Base-by-base conservation (phyloP, 208 protist species). In the Acanthamoeba castellanii region DNA sequence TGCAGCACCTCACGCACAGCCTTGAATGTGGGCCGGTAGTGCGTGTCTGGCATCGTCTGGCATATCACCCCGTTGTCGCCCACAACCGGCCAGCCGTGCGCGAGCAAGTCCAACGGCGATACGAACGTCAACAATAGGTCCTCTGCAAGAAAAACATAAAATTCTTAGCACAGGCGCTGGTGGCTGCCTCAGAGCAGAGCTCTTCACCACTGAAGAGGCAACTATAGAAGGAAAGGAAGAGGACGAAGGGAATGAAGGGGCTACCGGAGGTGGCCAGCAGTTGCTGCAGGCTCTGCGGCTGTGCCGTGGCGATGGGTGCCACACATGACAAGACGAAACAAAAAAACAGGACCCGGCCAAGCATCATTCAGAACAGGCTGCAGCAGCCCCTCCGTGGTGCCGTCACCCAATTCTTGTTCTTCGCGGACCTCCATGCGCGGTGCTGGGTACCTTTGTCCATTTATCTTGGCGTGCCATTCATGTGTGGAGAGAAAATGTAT, bases 1-100 rank as follows among this genome's bases (percentile, higher is more conserved):
- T 52, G 42, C 16, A 87, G 16, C 47, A 87, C 78, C 47, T 87
- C 78, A 3, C 47, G 37, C 22, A 87, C 47, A 45, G 78, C 47
- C 50, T 87, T 87, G 50, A 61, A 87, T 8, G 78, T 87, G 30
- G 78, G 78, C 6, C 47, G 42, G 22, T 32, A 18, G 50, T 61
- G 25, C 18, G 78, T 61, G 30, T 87, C 78, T 4, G 78, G 78
- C 47, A 87, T 87, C 27, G 78, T 87, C 78, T 87, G 78, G 32
- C 78, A 87, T 13, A 87, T 52, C 25, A 30, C 78, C 47, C 45
- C 78, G 47, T 87, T 59, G n/a, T 59, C n/a, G 47, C 22, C 78
- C 45, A 87, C 18, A 11, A 87, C 37, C 18, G 78, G 78, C 78
- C 78, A 87, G 37, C 78, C 78, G 78, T 87, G 78, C 0, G n/a